phyloP scores from a whole-genome alignment of 2,329 filamentous ascomycete genomes.

The Trichoderma atroviride region DNA sequence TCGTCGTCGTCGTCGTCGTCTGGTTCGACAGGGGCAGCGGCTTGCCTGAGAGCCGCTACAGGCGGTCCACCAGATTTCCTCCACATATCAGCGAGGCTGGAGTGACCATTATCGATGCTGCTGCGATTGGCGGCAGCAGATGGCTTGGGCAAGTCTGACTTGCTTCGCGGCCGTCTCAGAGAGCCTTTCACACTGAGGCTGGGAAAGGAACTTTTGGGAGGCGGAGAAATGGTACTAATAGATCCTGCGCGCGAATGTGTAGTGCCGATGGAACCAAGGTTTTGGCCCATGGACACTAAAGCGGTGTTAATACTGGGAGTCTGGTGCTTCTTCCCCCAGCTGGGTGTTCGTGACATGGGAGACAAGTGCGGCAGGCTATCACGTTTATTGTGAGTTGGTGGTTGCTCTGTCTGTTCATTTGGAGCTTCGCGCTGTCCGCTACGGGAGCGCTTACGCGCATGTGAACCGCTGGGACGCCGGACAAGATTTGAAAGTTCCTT shows the following conservation, averaged over 20 bases:
- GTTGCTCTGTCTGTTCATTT: constrained; percentile 32
- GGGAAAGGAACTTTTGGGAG: constrained; percentile 54
- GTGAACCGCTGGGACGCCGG: constrained; percentile 51
- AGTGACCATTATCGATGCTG: constrained; percentile 34
- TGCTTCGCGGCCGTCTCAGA: constrained; percentile 59
- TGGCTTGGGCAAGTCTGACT: constrained; percentile 53
- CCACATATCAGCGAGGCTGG: constrained; percentile 54
- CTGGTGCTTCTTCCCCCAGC: constrained; percentile 53
- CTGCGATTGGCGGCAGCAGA: constrained; percentile 30
- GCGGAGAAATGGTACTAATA: constrained; percentile 53
- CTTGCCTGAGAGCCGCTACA: constrained; percentile 51
- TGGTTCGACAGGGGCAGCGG: constrained; percentile 38
- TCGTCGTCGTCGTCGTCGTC: constrained; percentile 64
- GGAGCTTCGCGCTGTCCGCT: constrained; percentile 42
- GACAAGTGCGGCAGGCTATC: constrained; percentile 51
- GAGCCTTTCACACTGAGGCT: constrained; percentile 51
- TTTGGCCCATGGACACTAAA: constrained; percentile 57
- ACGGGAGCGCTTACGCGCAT: constrained; percentile 51
- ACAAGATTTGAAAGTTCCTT: constrained; percentile 55
- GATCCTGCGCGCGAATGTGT: constrained; percentile 63
- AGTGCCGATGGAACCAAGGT: constrained; percentile 58
- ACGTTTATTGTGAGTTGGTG: constrained; percentile 42
- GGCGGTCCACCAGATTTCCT: constrained; percentile 58
- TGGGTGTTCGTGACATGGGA: constrained; percentile 54
- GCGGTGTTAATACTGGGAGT: constrained; percentile 63